Percentiles rank a stretch among this genome's conserved stretches.
Conservation (phyloP, 2,329 filamentous ascomycete species). For the Epichloe glyceriae region DNA sequence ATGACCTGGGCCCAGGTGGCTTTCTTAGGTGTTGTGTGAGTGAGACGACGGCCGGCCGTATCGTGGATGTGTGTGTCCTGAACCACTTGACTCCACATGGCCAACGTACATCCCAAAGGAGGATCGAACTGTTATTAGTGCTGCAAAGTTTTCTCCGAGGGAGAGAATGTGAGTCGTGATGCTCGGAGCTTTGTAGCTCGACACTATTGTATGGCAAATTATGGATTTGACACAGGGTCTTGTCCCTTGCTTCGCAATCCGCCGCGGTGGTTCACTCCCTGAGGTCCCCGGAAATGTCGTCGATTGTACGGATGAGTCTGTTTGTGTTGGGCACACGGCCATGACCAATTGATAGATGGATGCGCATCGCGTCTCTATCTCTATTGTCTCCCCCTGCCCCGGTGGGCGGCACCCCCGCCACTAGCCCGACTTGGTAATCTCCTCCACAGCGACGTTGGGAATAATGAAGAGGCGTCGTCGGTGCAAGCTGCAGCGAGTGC, state of each 20-base stretch:
- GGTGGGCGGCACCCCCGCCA: slow-evolving; percentile 3
- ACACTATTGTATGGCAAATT: neutral
- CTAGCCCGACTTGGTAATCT: slow-evolving; percentile 4
- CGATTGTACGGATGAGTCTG: neutral
- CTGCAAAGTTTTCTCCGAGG: slow-evolving; percentile 1
- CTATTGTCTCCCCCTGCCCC: slow-evolving; percentile 7
- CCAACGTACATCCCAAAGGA: neutral
- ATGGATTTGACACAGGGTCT: neutral
- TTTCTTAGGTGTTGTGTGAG: neutral
- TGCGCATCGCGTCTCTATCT: neutral
- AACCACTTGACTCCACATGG: neutral
- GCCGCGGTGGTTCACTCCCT: neutral
- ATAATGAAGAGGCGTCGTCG: slow-evolving; percentile 1
- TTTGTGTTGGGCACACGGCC: neutral
- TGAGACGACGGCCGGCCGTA: neutral
- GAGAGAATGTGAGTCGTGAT: slow-evolving; percentile 1
- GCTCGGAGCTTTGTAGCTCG: neutral
- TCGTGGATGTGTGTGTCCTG: neutral
- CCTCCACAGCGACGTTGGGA: neutral
- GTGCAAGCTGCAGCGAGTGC: slow-evolving; percentile 6
- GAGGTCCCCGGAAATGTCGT: neutral
- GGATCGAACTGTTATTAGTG: neutral
- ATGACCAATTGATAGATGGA: neutral
- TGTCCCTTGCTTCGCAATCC: neutral
- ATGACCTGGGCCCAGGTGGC: neutral